These are phyloP conservation scores for Phytophthora tentaculata DNA, from an alignment of 352 stramenopile species.

Conservation along the genomic window DNA sequence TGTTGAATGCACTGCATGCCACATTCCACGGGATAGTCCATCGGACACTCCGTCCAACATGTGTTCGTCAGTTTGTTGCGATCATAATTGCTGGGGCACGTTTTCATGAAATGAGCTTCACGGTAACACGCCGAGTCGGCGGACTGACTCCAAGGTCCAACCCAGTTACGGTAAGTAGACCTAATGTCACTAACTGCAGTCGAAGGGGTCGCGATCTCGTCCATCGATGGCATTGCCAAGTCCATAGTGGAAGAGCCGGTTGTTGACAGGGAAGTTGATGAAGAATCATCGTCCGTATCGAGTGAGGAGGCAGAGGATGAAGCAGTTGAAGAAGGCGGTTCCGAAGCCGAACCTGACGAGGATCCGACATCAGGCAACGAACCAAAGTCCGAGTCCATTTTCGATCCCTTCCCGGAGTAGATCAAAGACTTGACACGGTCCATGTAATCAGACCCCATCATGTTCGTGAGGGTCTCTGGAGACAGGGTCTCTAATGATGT, in stretches of 20 bases:
- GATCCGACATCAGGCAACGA: neutral
- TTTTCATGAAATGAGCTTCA: slow-evolving; percentile 45
- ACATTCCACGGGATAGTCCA: slow-evolving; percentile 66
- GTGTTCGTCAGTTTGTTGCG: slow-evolving; percentile 48
- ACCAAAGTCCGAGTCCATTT: neutral
- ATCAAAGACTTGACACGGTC: slow-evolving; percentile 30
- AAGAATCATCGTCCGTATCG: neutral
- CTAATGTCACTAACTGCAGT: slow-evolving; percentile 15
- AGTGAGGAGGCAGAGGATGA: slow-evolving; percentile 4
- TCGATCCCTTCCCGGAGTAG: slow-evolving; percentile 17
- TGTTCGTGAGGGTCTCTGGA: slow-evolving; percentile 26
- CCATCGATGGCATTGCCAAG: slow-evolving; percentile 7
- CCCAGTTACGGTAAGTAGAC: slow-evolving; percentile 40
- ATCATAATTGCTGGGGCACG: slow-evolving; percentile 43
- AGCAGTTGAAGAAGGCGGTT: neutral
- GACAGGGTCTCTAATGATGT: slow-evolving; percentile 20
- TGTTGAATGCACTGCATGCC: slow-evolving; percentile 67
- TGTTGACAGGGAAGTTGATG: neutral
- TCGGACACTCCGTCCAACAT: slow-evolving; percentile 58
- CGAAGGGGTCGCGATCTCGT: slow-evolving; percentile 21
- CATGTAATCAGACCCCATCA: slow-evolving; percentile 41
- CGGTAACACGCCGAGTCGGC: slow-evolving; percentile 52
- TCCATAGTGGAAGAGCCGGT: slow-evolving; percentile 13
- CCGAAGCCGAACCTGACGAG: neutral
- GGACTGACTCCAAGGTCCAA: slow-evolving; percentile 39